Conservation (phyloP, 2,329 filamentous ascomycete genomes). For the Nigrospora osmanthi region DNA sequence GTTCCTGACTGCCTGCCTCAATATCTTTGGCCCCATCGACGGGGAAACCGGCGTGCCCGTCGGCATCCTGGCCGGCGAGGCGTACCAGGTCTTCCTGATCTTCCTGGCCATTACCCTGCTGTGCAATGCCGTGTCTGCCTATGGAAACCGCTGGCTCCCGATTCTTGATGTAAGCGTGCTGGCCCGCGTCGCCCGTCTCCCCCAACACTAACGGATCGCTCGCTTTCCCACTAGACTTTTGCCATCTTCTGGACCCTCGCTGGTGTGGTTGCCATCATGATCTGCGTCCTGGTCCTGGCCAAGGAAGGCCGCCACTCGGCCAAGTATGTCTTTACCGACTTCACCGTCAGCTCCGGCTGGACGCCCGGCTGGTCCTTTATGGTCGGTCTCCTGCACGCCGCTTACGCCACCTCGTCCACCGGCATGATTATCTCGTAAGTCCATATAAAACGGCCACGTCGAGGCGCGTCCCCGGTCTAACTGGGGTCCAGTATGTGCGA, state of each 20-base stretch:
- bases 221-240: slow-evolving; percentile 43
- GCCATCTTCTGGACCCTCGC: slow-evolving; percentile 71
- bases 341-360: slow-evolving; percentile 64
- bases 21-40: slow-evolving; percentile 41
- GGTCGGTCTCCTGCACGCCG: slow-evolving; percentile 64
- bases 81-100: slow-evolving; percentile 63
- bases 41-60: slow-evolving; percentile 28
- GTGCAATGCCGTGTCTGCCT: slow-evolving; percentile 56
- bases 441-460: neutral
- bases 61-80: slow-evolving; percentile 29
- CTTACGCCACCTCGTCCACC: slow-evolving; percentile 67
- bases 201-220: neutral
- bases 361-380: slow-evolving; percentile 64
- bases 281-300: slow-evolving; percentile 56
- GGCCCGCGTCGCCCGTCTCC: slow-evolving; percentile 1
- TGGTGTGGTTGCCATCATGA: slow-evolving; percentile 57
- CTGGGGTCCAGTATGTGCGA: slow-evolving; percentile 57
- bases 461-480: too few species aligned
- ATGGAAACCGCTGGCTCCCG: slow-evolving; percentile 61
- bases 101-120: slow-evolving; percentile 62
- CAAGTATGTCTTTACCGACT: slow-evolving; percentile 58
- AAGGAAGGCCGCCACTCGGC: slow-evolving; percentile 59
- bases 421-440: slow-evolving; percentile 74
- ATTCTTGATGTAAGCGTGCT: slow-evolving; percentile 52
- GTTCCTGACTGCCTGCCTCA: slow-evolving; percentile 47